phyloP scores from a whole-genome alignment of 192 early-diverging fungal genomes.

The Linnemannia exigua region DNA sequence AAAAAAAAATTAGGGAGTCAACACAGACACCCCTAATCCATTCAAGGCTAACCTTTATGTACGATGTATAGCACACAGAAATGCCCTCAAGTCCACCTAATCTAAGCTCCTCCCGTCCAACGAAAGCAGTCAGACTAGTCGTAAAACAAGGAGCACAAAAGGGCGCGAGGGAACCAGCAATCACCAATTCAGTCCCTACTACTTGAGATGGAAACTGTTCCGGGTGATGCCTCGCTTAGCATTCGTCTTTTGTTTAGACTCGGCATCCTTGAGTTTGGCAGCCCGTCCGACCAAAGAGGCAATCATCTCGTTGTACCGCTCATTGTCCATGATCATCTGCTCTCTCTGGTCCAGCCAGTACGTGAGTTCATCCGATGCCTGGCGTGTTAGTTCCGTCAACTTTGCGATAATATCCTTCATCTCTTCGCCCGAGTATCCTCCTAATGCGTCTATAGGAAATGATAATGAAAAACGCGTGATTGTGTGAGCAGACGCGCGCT shows the following conservation, averaged over 20 bases:
- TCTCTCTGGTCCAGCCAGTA: constrained; percentile 73
- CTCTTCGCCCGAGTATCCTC: constrained; percentile 63
- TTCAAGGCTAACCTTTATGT: background rate
- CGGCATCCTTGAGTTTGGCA: constrained; percentile 57
- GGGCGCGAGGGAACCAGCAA: background rate
- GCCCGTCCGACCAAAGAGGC: constrained; percentile 71
- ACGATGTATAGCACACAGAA: background rate
- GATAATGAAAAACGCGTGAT: background rate
- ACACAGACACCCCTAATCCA: background rate
- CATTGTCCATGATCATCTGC: constrained; percentile 72
- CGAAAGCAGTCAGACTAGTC: too few species aligned
- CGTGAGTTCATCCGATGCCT: constrained; percentile 66
- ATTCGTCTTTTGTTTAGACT: constrained; percentile 47
- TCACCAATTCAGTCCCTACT: background rate
- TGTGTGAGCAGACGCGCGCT: background rate
- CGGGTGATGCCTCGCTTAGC: constrained; percentile 36
- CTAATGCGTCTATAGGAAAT: constrained; percentile 59
- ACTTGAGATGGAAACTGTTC: constrained; percentile 49
- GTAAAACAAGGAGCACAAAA: background rate
- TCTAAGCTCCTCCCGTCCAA: background rate
- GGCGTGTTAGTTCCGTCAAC: constrained; percentile 61
- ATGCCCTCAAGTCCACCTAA: background rate
- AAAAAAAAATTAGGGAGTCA: background rate
- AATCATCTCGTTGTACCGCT: constrained; percentile 73
- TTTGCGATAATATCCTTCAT: constrained; percentile 64